Percentiles rank a stretch among this genome's conserved stretches.
phyloP scores from a whole-genome alignment of 2,329 filamentous ascomycete genomes.

The Aspergillus pseudotamarii region DNA sequence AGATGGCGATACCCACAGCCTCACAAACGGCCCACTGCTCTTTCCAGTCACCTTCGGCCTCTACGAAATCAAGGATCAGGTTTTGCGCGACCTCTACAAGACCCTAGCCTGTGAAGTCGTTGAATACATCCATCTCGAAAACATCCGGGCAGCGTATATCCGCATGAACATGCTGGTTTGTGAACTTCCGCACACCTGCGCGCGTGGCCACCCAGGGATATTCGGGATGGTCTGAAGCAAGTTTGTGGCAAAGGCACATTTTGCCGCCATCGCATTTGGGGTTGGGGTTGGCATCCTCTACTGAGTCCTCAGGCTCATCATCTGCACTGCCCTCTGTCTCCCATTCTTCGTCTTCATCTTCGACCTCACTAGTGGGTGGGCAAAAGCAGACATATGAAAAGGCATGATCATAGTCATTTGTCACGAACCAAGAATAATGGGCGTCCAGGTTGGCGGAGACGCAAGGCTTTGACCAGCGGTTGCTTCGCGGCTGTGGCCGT shows the following conservation, averaged over 20 bases:
- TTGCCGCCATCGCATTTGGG: slow-evolving; percentile 24
- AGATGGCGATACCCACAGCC: slow-evolving; percentile 35
- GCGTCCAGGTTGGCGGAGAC: slow-evolving; percentile 39
- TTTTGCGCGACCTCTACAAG: slow-evolving; percentile 50
- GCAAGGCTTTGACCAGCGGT: slow-evolving; percentile 38
- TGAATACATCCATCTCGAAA: slow-evolving; percentile 49
- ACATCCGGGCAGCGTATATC: slow-evolving; percentile 40
- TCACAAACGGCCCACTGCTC: slow-evolving; percentile 49
- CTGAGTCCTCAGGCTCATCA: background rate
- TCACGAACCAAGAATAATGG: background rate
- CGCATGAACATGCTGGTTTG: slow-evolving; percentile 23
- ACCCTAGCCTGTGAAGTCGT: slow-evolving; percentile 47
- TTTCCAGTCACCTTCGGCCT: slow-evolving; percentile 38
- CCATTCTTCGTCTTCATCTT: background rate
- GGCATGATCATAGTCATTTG: background rate
- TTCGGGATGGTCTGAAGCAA: slow-evolving; percentile 10
- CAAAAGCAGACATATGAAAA: slow-evolving; percentile 10
- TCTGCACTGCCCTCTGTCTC: slow-evolving; percentile 26
- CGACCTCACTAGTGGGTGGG: background rate
- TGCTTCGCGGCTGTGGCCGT: background rate
- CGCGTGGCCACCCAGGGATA: slow-evolving; percentile 11
- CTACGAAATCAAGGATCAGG: slow-evolving; percentile 43
- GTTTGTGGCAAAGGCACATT: slow-evolving; percentile 15
- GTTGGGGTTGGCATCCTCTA: slow-evolving; percentile 27
- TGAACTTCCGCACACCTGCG: slow-evolving; percentile 6